Evolutionary conservation across 1,284 basidiomycete species (phyloP).

Genomic region (Singerocomus rubriflavus): DNA sequence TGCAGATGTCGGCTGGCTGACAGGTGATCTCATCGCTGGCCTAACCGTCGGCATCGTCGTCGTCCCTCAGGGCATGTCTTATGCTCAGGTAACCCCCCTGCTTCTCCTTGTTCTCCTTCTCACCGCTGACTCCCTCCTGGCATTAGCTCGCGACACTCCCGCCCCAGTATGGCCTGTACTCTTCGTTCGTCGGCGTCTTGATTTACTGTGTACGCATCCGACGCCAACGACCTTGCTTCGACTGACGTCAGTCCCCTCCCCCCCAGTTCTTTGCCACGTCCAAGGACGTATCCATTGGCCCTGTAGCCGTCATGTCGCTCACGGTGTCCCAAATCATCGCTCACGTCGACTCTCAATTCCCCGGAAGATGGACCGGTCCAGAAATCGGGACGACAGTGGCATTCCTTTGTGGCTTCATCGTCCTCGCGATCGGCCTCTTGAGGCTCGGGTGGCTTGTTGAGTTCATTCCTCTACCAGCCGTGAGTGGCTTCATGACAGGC

Average conservation of each 20-base stretch:
- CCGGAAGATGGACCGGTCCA: constrained; percentile 56
- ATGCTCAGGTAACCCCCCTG: constrained; percentile 52
- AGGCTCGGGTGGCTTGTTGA: constrained; percentile 94
- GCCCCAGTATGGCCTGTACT: constrained; percentile 91
- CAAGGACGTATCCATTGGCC: constrained; percentile 94
- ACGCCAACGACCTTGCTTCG: constrained; percentile 15
- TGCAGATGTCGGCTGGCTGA: constrained; percentile 67
- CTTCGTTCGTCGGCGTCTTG: constrained; percentile 88
- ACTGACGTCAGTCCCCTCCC: constrained; percentile 8
- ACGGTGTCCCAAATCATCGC: constrained; percentile 83
- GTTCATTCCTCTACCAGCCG: constrained; percentile 89
- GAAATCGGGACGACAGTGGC: constrained; percentile 86
- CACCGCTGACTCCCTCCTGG: not conserved
- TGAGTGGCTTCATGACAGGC: constrained; percentile 92
- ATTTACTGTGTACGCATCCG: constrained; percentile 67
- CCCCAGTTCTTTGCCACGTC: constrained; percentile 85
- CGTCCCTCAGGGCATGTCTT: constrained; percentile 87
- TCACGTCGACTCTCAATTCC: constrained; percentile 53
- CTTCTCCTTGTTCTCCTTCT: not conserved
- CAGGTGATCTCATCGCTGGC: constrained; percentile 84
- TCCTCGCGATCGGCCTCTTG: constrained; percentile 90
- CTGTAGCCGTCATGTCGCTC: constrained; percentile 96
- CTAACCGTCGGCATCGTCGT: constrained; percentile 90
- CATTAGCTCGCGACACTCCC: constrained; percentile 79
- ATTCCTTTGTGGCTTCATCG: constrained; percentile 89